These are phyloP conservation scores for Torulaspora gathmanii DNA, from an alignment of 805 yeast genomes.

Conservation along the genomic window DNA sequence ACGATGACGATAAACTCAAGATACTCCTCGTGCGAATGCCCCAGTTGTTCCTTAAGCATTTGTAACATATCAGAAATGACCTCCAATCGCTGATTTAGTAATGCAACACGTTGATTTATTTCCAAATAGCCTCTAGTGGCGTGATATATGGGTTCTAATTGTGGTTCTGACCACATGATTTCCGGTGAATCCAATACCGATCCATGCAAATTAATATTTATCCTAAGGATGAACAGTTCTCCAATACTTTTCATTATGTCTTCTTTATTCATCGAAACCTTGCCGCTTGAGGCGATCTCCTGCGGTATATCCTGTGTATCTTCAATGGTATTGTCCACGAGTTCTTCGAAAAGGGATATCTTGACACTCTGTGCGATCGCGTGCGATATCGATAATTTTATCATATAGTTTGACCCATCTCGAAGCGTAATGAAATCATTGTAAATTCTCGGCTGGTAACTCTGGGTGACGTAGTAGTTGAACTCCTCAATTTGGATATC, in stretches of 20 bases:
- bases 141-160: conserved; percentile 93
- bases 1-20: conserved; percentile 87
- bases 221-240: conserved; percentile 82
- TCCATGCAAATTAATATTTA: conserved; percentile 77
- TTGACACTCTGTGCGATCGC: conserved; percentile 95
- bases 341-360: conserved; percentile 90
- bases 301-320: conserved; percentile 97
- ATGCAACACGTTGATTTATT: conserved; percentile 86
- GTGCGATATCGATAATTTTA: conserved; percentile 88
- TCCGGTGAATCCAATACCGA: conserved; percentile 94
- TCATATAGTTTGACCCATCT: conserved; percentile 85
- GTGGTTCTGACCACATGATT: conserved; percentile 98
- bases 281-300: conserved; percentile 90
- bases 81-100: conserved; percentile 86
- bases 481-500: conserved; percentile 94
- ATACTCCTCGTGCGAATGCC: conserved; percentile 91
- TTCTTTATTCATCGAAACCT: conserved; percentile 87
- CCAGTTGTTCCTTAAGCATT: conserved; percentile 95
- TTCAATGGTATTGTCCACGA: conserved; percentile 94
- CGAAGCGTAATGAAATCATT: conserved; percentile 91
- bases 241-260: conserved; percentile 98
- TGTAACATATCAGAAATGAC: conserved; percentile 89
- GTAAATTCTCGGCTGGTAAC: conserved; percentile 92
- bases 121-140: conserved; percentile 95
- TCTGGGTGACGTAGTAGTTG: conserved; percentile 87